Base-by-base conservation (phyloP, 306 rosid species). In the Pachyrhizus erosus region DNA sequence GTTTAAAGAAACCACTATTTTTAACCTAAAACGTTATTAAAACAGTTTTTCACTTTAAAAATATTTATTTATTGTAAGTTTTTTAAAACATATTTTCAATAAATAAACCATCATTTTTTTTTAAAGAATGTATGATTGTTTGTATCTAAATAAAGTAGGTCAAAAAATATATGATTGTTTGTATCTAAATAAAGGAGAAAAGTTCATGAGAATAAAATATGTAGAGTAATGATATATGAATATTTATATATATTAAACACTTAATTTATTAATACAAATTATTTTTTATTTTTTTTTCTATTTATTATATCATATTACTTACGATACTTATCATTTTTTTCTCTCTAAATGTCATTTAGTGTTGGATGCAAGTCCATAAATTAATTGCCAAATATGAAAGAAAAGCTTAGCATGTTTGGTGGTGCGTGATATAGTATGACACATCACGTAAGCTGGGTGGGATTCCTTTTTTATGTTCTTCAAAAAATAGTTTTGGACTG, bases 391-490 rank as follows among this genome's bases (percentile, higher is more conserved):
- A 55, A 55, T 8, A 66, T 37, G 42, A 37, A 37, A 37, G 42
- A 37, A 37, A 37, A 37, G 42, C 4, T 37, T 37, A 37, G 42
- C 10, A 37, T 77, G 67, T 12, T 45, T 40, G 81, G 24, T 70
- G 60, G 60, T 31, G 57, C 68, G 51, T 67, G 76, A 62, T n/a
- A 34, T 37, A 33, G 52, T 40, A 82, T 67, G 37, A 24, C 27
- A 46, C 52, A 23, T 62, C 15, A 57, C 4, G 2, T 24, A 18
- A 43, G 39, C 1, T 43, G 54, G 42, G 79, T 83, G 86, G 79
- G 65, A 61, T 70, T 70, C 39, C 69, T 27, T 77, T 77, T 77
- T 49, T 11, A 13, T 24, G 43, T 69, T 83, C 24, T 76, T 61
- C 1, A 26, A 70, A 75, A 73, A 60, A 57, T 76, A 9, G 61